Evolutionary conservation across 164 flowering plant genomes (phyloP).

Genomic region (Akebia trifoliata): DNA sequence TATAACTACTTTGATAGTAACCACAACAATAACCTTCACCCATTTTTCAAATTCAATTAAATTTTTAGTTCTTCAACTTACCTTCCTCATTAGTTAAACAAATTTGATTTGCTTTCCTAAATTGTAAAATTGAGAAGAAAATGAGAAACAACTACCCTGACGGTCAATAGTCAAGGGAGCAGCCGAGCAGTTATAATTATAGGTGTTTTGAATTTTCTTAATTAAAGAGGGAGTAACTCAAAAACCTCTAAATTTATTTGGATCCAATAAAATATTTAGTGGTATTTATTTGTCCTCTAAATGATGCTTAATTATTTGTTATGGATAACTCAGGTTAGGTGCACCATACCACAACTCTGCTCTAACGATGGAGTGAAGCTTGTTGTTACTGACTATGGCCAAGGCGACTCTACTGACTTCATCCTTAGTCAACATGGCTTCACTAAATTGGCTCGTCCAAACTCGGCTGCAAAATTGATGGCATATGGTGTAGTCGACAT

Average conservation of each 20-base stretch:
- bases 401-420: slow-evolving; percentile 78
- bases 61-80: too few species aligned
- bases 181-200: neutral
- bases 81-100: too few species aligned
- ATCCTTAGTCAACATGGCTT: slow-evolving; percentile 62
- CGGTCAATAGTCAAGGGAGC: neutral
- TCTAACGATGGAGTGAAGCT: slow-evolving; percentile 47
- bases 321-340: slow-evolving; percentile 48
- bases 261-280: too few species aligned
- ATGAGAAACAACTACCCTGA: too few species aligned
- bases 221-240: neutral
- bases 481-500: slow-evolving; percentile 72
- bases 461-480: slow-evolving; percentile 32
- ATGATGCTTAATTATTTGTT: slow-evolving; percentile 4
- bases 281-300: neutral
- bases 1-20: too few species aligned
- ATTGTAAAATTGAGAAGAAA: too few species aligned
- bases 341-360: slow-evolving; percentile 56
- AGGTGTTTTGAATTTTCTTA: neutral
- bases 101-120: too few species aligned
- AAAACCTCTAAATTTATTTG: neutral
- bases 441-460: slow-evolving; percentile 41
- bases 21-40: too few species aligned
- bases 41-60: too few species aligned
- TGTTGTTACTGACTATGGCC: slow-evolving; percentile 78